Base-by-base conservation (phyloP, 345 rosid genomes). In the Eucalyptus caleyi region DNA sequence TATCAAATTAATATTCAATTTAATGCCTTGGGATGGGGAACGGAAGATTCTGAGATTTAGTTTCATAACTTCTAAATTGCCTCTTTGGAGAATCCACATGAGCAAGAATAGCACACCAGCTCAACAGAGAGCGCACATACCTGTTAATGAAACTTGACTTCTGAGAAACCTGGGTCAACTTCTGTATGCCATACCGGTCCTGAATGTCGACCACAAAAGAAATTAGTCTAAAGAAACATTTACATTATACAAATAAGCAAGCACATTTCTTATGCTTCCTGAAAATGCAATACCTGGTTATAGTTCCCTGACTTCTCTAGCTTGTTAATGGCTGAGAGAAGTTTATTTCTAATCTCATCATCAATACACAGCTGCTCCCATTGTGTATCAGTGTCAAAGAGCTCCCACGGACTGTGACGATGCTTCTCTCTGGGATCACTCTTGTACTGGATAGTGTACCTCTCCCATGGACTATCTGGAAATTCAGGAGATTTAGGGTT, bases 401-500 rank as follows among this genome's bases (percentile, higher is more conserved):
- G 99, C 94, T 98, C 99, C 99, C 99, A 98, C 9, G 99, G 99
- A 92, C 99, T 97, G 94, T 98, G 99, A 44, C 92, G 93, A 90
- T 95, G 97, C 32, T 95, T 91, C 90, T 97, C 97, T 6, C 93
- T 89, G 24, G 99, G 98, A 72, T 97, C 97, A 90, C 95, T 93
- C 92, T 93, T 96, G 92, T 98, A 98, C 93, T 91, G 94, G 59
- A 98, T 86, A 11, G 95, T 89, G 91, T 93, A 98, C 92, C 95
- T 96, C 93, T 98, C 99, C 99, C 99, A 98, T 45, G 98, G 99
- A 91, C 99, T 98, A 77, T 96, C 96, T 2, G 96, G 95, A 93
- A 96, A 96, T 87, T 97, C 98, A 30, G 91, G 85, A 87, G 96
- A 94, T 90, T 97, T 98, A 90, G 98, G 93, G 89, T 96, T 94